Percentiles rank a stretch among this genome's conserved stretches.
Conservation (phyloP, 306 rosid species). For the Cucurbita maxima region DNA sequence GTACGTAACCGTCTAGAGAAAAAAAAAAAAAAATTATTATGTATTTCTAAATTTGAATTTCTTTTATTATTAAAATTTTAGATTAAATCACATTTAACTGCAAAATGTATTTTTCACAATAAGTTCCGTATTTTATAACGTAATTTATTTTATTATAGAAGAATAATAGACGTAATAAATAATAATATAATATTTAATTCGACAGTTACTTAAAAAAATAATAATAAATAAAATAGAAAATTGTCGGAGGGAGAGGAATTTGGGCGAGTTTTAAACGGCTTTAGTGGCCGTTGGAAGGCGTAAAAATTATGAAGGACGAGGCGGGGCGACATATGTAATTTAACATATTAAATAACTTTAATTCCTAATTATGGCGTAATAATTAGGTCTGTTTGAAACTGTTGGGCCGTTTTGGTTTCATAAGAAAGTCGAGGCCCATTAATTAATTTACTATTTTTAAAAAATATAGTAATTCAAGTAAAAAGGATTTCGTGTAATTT, state of each 20-base stretch:
- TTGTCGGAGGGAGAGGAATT: neutral
- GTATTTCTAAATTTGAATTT: neutral
- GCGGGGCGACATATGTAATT: neutral
- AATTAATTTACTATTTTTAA: too few relatives aligned
- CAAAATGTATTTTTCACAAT: too few relatives aligned
- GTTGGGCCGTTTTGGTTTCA: neutral
- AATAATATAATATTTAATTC: neutral
- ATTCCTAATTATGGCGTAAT: neutral
- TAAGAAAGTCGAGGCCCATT: neutral
- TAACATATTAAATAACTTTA: neutral
- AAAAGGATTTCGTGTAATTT: too few relatives aligned
- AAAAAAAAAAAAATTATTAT: neutral
- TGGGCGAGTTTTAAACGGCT: slow-evolving; percentile 1
- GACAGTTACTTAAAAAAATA: neutral
- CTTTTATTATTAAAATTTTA: neutral
- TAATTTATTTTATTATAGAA: neutral
- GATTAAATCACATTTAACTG: neutral
- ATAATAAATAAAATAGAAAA: neutral
- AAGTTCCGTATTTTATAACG: neutral
- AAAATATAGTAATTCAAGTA: too few relatives aligned
- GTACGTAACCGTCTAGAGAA: slow-evolving; percentile 1
- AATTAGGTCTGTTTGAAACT: neutral
- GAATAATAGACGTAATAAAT: neutral
- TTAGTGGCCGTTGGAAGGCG: neutral
- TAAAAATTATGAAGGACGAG: neutral